A percentile compares a stretch with the other conserved stretches of the same genome.
Conservation (phyloP, 129 eudicot species). For the Artemisia tridentata region DNA sequence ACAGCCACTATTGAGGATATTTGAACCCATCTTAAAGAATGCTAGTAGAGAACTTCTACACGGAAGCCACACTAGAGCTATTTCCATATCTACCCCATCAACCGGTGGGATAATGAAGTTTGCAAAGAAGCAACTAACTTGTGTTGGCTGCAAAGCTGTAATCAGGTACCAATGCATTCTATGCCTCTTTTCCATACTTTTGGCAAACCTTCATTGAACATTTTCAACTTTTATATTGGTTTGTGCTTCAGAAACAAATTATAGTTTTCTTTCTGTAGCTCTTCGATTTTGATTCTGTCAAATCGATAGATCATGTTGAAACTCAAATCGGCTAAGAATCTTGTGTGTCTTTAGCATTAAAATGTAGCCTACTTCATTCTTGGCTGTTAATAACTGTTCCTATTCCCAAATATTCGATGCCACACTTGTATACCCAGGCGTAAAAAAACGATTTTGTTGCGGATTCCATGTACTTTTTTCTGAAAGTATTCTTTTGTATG, state of each 20-base stretch:
- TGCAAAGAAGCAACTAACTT: slow-evolving; percentile 87
- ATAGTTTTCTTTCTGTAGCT: background rate
- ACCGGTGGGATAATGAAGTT: slow-evolving; percentile 91
- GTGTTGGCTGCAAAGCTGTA: slow-evolving; percentile 91
- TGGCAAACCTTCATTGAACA: background rate
- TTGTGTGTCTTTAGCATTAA: background rate
- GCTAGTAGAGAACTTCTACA: slow-evolving; percentile 91
- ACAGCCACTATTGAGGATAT: slow-evolving; percentile 94
- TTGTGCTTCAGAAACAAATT: background rate
- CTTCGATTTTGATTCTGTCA: background rate
- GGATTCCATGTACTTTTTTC: too few relatives aligned
- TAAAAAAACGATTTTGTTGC: background rate
- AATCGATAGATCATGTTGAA: background rate
- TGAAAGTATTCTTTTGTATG: background rate
- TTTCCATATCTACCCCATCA: slow-evolving; percentile 93
- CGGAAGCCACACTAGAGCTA: slow-evolving; percentile 87
- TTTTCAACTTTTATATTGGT: background rate
- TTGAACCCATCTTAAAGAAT: slow-evolving; percentile 92
- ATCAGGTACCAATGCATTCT: slow-evolving; percentile 51
- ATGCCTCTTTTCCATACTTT: background rate
- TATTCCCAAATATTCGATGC: background rate
- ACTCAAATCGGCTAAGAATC: background rate
- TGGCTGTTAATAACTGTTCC: background rate
- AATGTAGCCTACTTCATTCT: background rate
- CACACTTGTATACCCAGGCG: background rate